phyloP scores from a whole-genome alignment of 2,329 filamentous ascomycete species.

The Verticillium nubilum region DNA sequence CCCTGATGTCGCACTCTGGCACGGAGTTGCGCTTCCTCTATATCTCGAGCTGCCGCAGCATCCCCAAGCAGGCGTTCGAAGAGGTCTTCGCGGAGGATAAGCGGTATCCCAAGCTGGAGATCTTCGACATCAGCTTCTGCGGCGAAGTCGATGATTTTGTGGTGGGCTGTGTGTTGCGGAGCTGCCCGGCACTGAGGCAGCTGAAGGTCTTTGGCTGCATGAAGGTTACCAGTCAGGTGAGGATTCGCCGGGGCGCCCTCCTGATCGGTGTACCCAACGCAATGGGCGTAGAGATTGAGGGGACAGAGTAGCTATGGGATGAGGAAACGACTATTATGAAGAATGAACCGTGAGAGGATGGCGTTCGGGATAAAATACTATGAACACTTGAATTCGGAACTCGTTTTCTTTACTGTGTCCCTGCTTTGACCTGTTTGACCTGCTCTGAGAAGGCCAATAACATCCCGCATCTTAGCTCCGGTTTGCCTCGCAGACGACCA shows the following conservation, averaged over 20 bases:
- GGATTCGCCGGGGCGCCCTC: slow-evolving; percentile 49
- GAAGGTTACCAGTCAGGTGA: slow-evolving; percentile 47
- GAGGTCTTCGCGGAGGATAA: slow-evolving; percentile 61
- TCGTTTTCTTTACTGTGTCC: too few species aligned
- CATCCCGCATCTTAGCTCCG: too few species aligned
- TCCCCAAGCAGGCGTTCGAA: slow-evolving; percentile 66
- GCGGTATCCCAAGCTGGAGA: slow-evolving; percentile 60
- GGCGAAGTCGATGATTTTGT: slow-evolving; percentile 61
- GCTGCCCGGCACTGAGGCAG: slow-evolving; percentile 55
- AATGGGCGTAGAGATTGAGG: slow-evolving; percentile 55
- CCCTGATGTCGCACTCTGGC: slow-evolving; percentile 81
- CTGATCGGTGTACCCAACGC: slow-evolving; percentile 55
- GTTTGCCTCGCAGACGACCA: too few species aligned
- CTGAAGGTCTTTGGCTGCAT: slow-evolving; percentile 63
- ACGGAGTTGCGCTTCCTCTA: slow-evolving; percentile 60
- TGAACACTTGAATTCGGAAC: background rate
- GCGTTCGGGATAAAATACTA: background rate
- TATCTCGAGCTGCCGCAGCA: slow-evolving; percentile 80
- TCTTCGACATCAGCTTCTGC: slow-evolving; percentile 75
- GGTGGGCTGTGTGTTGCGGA: slow-evolving; percentile 57
- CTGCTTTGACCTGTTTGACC: too few species aligned
- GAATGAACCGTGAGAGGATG: background rate
- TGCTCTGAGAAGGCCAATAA: too few species aligned
- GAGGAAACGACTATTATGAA: background rate
- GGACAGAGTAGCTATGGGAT: slow-evolving; percentile 14